phyloP scores from a whole-genome alignment of 179 eudicot genomes.

The Heliamphora pulchella region DNA sequence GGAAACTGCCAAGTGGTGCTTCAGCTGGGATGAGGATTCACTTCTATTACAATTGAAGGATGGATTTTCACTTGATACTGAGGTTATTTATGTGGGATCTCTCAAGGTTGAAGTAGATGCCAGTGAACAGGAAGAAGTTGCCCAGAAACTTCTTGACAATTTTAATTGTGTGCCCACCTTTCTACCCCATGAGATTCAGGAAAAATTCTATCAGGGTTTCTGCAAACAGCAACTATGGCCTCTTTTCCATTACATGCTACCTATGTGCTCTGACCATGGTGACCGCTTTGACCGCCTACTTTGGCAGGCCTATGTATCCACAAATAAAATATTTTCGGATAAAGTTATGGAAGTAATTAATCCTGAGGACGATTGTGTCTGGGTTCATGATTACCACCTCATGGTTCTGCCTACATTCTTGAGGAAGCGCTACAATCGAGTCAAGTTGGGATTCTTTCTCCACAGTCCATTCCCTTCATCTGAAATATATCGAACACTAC shows the following conservation, averaged over 20 bases:
- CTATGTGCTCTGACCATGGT: conserved; percentile 77
- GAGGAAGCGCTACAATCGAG: conserved; percentile 62
- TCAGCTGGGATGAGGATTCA: conserved; percentile 70
- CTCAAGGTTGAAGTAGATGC: conserved; percentile 65
- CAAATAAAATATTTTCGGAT: conserved; percentile 81
- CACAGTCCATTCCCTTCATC: conserved; percentile 93
- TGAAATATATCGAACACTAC: conserved; percentile 78
- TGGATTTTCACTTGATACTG: conserved; percentile 65
- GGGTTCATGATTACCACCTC: conserved; percentile 93
- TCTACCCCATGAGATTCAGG: conserved; percentile 57
- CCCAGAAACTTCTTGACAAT: conserved; percentile 67
- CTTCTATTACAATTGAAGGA: conserved; percentile 59
- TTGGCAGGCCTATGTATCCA: conserved; percentile 88
- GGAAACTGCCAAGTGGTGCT: conserved; percentile 56
- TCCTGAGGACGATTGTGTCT: conserved; percentile 74
- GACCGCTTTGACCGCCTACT: conserved; percentile 75
- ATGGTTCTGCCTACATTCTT: conserved; percentile 79
- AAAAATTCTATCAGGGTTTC: conserved; percentile 69
- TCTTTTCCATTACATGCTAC: conserved; percentile 91
- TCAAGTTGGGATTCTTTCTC: conserved; percentile 79
- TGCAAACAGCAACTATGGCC: conserved; percentile 94
- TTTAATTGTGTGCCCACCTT: conserved; percentile 84
- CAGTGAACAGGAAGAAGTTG: conserved; percentile 69
- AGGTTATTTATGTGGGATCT: conserved; percentile 73
- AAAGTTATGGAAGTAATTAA: conserved; percentile 82